phyloP scores from a whole-genome alignment of 2,329 filamentous ascomycete species.

The Tricladium varicosporioides region DNA sequence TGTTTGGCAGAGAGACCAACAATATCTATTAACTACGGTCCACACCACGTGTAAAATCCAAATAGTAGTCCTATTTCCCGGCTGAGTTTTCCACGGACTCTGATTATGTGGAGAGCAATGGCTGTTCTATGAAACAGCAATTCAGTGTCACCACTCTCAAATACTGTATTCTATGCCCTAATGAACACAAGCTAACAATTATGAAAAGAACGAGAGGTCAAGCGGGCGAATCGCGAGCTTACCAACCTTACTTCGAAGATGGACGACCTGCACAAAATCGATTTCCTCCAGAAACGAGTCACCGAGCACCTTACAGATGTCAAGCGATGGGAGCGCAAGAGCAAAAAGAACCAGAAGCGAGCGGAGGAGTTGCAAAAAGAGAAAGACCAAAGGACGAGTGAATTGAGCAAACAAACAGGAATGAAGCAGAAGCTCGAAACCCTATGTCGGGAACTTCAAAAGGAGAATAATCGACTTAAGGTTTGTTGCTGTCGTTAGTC shows the following conservation, averaged over 20 bases:
- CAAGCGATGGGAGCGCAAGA: conserved; percentile 92
- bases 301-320: conserved; percentile 90
- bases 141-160: too few species aligned
- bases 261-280: conserved; percentile 87
- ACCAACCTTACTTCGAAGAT: conserved; percentile 87
- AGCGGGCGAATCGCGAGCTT: conserved; percentile 88
- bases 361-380: conserved; percentile 95
- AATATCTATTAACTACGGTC: too few species aligned
- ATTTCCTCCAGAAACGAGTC: conserved; percentile 85
- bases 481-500: conserved; percentile 43
- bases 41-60: neutral
- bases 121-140: too few species aligned
- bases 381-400: conserved; percentile 77
- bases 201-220: conserved; percentile 80
- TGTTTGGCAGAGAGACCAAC: too few species aligned
- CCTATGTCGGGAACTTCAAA: conserved; percentile 86
- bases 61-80: neutral
- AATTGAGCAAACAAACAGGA: conserved; percentile 84
- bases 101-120: too few species aligned
- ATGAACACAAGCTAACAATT: conserved; percentile 6
- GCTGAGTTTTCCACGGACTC: neutral
- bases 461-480: conserved; percentile 98
- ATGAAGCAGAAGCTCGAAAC: conserved; percentile 98
- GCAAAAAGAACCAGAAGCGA: conserved; percentile 92
- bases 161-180: neutral